Conservation (phyloP, 1,284 basidiomycete species). For the Coniferiporia weirii region DNA sequence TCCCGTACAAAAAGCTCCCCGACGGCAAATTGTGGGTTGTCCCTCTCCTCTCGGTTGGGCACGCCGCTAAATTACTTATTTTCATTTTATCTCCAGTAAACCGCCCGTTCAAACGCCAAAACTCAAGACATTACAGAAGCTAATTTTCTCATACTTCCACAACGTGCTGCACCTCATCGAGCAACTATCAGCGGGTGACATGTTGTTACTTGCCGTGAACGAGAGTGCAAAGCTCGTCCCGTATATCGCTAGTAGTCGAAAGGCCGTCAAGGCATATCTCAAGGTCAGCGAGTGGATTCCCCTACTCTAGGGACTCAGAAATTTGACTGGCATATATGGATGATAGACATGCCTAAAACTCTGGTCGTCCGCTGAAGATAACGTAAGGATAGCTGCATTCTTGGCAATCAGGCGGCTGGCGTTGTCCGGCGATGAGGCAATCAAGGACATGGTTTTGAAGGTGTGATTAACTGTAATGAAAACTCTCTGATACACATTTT, state of each 20-base stretch:
- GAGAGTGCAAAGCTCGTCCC: constrained; percentile 87
- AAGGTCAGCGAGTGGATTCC: constrained; percentile 48
- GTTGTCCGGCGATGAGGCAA: constrained; percentile 73
- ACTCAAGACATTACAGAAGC: constrained; percentile 78
- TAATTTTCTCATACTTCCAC: constrained; percentile 86
- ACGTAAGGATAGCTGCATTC: constrained; percentile 84
- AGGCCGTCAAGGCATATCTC: constrained; percentile 78
- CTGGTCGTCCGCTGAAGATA: constrained; percentile 82
- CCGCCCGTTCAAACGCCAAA: constrained; percentile 70
- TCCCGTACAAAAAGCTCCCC: constrained; percentile 79
- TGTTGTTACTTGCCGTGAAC: constrained; percentile 66
- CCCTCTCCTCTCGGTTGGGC: constrained; percentile 14
- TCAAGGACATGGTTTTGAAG: constrained; percentile 85
- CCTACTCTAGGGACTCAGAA: neutral
- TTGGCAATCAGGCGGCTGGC: constrained; percentile 82
- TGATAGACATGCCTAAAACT: constrained; percentile 71
- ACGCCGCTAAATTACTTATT: constrained; percentile 6
- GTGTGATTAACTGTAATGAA: constrained; percentile 34
- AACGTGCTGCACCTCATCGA: constrained; percentile 77
- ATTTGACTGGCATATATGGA: neutral
- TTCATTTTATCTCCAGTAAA: constrained; percentile 48
- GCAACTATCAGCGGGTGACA: constrained; percentile 68
- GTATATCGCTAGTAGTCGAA: constrained; percentile 79
- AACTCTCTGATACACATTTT: constrained; percentile 5
- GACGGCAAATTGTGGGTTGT: constrained; percentile 78